Evolutionary conservation across 139 green algal genomes (phyloP), one percentile per base, ranked within the genome.

Genomic region (Yamagishiella unicocca): DNA sequence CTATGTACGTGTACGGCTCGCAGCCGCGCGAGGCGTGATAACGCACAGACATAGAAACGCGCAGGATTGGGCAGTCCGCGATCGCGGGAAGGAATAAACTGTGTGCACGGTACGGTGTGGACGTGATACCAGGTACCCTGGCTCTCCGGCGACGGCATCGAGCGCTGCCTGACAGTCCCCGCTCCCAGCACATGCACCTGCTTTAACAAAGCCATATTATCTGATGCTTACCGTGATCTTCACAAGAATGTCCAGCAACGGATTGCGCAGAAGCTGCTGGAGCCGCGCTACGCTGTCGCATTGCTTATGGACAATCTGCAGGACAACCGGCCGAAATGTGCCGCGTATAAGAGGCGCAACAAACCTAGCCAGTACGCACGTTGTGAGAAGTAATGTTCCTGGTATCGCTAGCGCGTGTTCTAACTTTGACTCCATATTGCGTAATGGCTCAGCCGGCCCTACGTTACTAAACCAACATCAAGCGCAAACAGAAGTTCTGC

Each of bases 161-260:
- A 58, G 12, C 50, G 50, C 12, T 25, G 17, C 17, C 50, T 58
- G 17, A 12, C 50, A 58, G 2, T 40, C 2, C 40, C 2, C 38
- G 40, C 21, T 8, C n/a, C 1, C 3, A 10, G 25, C 10, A 24
- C 35, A 24, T 43, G 27, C 17, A 12, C 50, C n/a, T n/a, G n/a
- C n/a, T n/a, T n/a, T n/a, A n/a, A n/a, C n/a, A n/a, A n/a, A n/a
- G n/a, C n/a, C n/a, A n/a, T n/a, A n/a, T n/a, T n/a, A n/a, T n/a
- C n/a, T n/a, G n/a, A n/a, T 40, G 21, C 29, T 71, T 38, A 85
- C 79, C 58, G 79, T 85, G 19, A 85, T 19, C 33, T 76, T 85
- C 17, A 50, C 37, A 31, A 85, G 79, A 3, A 64, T 12, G 61
- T 85, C 79, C 1, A 85, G 61, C 22, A 85, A 1, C 61, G 17